Evolutionary conservation across 768 basidiomycete species (phyloP).

Genomic region (Lactifluus echinatus): DNA sequence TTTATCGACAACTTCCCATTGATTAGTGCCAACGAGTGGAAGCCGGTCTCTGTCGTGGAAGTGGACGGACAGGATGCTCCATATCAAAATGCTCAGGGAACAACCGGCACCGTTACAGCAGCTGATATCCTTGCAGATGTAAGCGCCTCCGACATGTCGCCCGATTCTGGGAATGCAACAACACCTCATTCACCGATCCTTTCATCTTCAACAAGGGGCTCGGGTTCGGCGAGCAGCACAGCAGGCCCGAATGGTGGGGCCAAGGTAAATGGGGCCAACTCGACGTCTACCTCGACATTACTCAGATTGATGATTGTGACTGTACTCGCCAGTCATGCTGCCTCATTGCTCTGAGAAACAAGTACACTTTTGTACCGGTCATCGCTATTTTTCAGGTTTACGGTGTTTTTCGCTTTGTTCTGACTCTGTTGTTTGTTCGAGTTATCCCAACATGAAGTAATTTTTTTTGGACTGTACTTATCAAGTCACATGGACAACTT

Average conservation of each 20-base stretch:
- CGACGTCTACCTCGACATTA: neutral
- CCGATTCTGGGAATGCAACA: neutral
- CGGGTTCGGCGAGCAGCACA: neutral
- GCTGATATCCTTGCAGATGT: neutral
- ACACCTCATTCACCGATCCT: neutral
- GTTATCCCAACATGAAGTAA: neutral
- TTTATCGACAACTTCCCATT: slow-evolving; percentile 15
- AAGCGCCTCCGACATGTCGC: neutral
- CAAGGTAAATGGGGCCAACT: neutral
- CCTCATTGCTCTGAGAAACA: neutral
- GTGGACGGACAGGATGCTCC: slow-evolving; percentile 3
- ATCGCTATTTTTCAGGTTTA: neutral
- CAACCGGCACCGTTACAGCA: slow-evolving; percentile 1
- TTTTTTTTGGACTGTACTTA: neutral
- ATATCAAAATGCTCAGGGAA: slow-evolving; percentile 17
- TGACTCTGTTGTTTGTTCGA: too few species aligned
- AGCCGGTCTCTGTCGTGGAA: slow-evolving; percentile 3
- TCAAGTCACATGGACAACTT: neutral
- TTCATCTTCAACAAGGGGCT: neutral
- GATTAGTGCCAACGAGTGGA: slow-evolving; percentile 13
- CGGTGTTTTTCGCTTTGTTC: neutral
- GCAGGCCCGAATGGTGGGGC: neutral
- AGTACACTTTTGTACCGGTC: neutral
- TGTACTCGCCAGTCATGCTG: neutral
- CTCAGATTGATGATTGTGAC: neutral